Evolutionary conservation across 1,284 basidiomycete species (phyloP).

Genomic region (Cerioporus squamosus): DNA sequence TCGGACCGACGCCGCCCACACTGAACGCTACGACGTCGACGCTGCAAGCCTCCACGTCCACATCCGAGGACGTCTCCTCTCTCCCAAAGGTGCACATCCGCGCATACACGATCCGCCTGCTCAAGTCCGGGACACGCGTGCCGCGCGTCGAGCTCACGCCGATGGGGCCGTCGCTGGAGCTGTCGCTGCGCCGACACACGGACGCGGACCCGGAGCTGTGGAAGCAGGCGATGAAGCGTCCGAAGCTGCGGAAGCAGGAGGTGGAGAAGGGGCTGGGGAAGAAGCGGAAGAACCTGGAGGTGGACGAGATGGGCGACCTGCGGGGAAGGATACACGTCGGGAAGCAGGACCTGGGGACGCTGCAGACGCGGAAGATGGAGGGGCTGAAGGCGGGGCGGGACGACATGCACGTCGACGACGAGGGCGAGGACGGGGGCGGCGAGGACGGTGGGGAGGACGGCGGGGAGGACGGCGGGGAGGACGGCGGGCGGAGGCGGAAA

Average conservation of each 20-base stretch:
- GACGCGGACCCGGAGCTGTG: slow-evolving; percentile 80
- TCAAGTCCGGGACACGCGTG: slow-evolving; percentile 76
- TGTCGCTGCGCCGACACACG: slow-evolving; percentile 78
- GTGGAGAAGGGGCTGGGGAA: slow-evolving; percentile 88
- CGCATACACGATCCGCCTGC: slow-evolving; percentile 80
- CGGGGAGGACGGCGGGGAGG: slow-evolving; percentile 24
- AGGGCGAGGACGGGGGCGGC: slow-evolving; percentile 32
- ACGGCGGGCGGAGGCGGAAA: slow-evolving; percentile 17
- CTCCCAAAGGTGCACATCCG: slow-evolving; percentile 90
- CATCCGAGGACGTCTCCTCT: slow-evolving; percentile 45
- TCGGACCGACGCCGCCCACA: slow-evolving; percentile 65
- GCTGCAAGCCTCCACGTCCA: slow-evolving; percentile 24
- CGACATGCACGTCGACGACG: slow-evolving; percentile 35
- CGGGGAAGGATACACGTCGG: slow-evolving; percentile 90
- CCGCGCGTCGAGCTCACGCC: slow-evolving; percentile 85
- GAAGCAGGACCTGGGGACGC: slow-evolving; percentile 85
- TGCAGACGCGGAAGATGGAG: slow-evolving; percentile 95
- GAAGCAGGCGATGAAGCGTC: slow-evolving; percentile 81
- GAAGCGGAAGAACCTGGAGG: slow-evolving; percentile 94
- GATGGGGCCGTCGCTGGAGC: slow-evolving; percentile 93
- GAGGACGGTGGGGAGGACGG: slow-evolving; percentile 19
- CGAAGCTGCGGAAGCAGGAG: slow-evolving; percentile 87
- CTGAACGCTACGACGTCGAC: slow-evolving; percentile 46
- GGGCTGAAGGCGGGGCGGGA: slow-evolving; percentile 65
- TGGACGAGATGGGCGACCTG: slow-evolving; percentile 98